Base-by-base conservation (phyloP, 306 rosid species). In the Psophocarpus tetragonolobus region DNA sequence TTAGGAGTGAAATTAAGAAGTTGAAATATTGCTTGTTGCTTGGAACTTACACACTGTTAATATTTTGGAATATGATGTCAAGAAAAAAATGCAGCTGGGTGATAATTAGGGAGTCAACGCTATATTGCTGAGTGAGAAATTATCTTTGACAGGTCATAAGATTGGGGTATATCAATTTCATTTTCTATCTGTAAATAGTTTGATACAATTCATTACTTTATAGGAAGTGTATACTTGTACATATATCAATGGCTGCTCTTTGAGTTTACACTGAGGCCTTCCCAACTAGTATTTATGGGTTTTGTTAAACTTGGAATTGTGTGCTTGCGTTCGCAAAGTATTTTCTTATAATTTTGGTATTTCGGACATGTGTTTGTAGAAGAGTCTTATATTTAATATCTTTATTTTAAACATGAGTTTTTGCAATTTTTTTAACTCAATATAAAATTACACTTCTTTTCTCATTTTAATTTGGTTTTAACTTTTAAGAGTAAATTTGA, bases 211-310 rank as follows among this genome's bases (percentile, higher is more conserved):
- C 53, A 65, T 42, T 73, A 65, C 68, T 47, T 68, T 71, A 77
- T 76, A 54, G 44, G 62, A 68, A 84, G 24, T 82, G 67, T 82
- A 80, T 86, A 85, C 56, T 30, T 89, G 97, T 90, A 88, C 82
- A 89, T 85, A 83, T 44, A 75, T 83, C 48, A 50, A 18, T 74
- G 68, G 38, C 35, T 35, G 15, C 56, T 26, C 38, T 71, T 80
- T 76, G 41, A 53, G 26, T 38, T 50, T 41, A 67, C 58, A 8
- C 8, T 29, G 12, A 60, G 54, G 65, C 51, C 51, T 36, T 58
- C 38, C n/a, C 39, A 23, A 27, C 17, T 18, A 6, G 24, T 26
- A 50, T 64, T 51, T 62, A 48, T 15, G 45, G 48, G 60, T 39
- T 24, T 69, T 47, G 11, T 63, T 36, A 76, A 23, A 32, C 8